A percentile compares a stretch with the other conserved stretches of the same genome.
phyloP scores from a whole-genome alignment of 164 flowering plant species.

The Stephania japonica region DNA sequence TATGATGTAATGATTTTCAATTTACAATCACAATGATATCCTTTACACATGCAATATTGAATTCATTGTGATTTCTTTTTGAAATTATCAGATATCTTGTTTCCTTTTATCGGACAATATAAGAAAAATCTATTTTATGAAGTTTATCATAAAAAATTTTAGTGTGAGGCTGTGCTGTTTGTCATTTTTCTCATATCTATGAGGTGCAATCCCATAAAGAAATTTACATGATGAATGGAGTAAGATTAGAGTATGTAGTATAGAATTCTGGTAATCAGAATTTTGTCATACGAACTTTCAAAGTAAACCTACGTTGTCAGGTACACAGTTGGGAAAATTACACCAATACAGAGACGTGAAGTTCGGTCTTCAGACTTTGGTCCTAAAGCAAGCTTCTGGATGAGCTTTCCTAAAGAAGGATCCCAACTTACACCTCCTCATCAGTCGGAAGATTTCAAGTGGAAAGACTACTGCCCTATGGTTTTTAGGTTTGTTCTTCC shows the following conservation, averaged over 20 bases:
- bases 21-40: not conserved
- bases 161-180: too few species aligned
- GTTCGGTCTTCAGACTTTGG: constrained; percentile 89
- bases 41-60: not conserved
- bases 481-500: constrained; percentile 74
- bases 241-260: not conserved
- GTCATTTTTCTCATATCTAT: too few species aligned
- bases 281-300: not conserved
- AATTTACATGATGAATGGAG: too few species aligned
- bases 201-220: too few species aligned
- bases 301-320: constrained; percentile 32
- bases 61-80: not conserved
- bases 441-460: constrained; percentile 83
- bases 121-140: too few species aligned
- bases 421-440: constrained; percentile 91
- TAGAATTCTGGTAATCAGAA: not conserved
- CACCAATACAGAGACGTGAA: constrained; percentile 93
- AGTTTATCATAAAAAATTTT: too few species aligned
- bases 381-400: constrained; percentile 95
- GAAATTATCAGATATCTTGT: too few species aligned
- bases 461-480: constrained; percentile 99
- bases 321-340: constrained; percentile 96
- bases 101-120: too few species aligned
- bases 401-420: constrained; percentile 89
- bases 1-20: not conserved